Base-by-base conservation (phyloP, 768 basidiomycete genomes). In the Polyporus arcularius region DNA sequence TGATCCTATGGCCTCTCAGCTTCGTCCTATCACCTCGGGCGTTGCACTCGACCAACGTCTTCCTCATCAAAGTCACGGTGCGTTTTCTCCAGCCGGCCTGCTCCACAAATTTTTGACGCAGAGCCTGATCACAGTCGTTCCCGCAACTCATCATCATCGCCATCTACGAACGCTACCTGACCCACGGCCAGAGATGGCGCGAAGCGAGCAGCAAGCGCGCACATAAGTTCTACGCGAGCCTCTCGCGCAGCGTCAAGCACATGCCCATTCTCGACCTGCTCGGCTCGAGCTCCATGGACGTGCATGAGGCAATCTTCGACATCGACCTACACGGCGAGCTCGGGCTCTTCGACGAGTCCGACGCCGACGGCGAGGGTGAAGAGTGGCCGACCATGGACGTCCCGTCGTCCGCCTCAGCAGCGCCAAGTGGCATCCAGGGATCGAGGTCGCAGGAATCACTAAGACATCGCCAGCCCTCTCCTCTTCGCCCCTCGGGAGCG, bases 1-100 rank as follows among this genome's bases (percentile, higher is more conserved):
- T 85, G 31, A 78, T 96, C 58, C 81, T 96, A 51, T 89, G 91
- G 70, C 92, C 94, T 12, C 79, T 88, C 28, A 88, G 87, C 64
- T 95, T 82, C 73, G 68, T 92, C 42, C 74, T 94, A 15, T 81
- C 87, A 3, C 92, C 94, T 2, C 83, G 92, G 40, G 80, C 84
- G 10, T 75, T 96, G n/a, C 95, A 97, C 68, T 81, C 87, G 1
- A 76, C 83, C 39, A 96, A 96, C 65, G 94, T 96, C 3, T 87
- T 94, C 71, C 79, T 94, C 53, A 94, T 97, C 73, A 89, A 86
- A 62, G 58, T 89, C 15, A 96, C 94, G 16, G 90, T 86, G 55
- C 53, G 82, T 9, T 21, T 2, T 26, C 14, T 26, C 21, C 26
- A 48, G 4, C 21, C 21, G 15, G 6, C 9, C 6, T 43, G 42